phyloP scores from a whole-genome alignment of 169 alveolate species.

The Plasmodium coatneyi region DNA sequence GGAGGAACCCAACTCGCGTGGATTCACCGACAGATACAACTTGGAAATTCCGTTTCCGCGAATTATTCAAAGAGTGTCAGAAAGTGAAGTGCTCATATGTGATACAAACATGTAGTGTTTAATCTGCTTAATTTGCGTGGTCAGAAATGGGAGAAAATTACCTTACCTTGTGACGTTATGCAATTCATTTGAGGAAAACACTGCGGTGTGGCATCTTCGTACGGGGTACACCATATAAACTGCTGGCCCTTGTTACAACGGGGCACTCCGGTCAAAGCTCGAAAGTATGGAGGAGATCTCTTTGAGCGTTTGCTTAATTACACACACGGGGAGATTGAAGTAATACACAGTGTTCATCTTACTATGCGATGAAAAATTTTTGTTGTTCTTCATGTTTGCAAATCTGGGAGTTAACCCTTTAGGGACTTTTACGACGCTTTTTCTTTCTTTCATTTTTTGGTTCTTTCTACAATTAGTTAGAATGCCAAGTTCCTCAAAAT shows the following conservation, averaged over 20 bases:
- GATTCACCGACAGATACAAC: background rate
- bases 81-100: background rate
- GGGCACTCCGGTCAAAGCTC: slow-evolving; percentile 13
- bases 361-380: slow-evolving; percentile 47
- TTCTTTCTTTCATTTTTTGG: slow-evolving; percentile 58
- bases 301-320: slow-evolving; percentile 52
- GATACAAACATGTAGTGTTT: background rate
- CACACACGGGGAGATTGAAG: slow-evolving; percentile 65
- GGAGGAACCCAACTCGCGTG: background rate
- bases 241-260: background rate
- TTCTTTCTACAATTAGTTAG: slow-evolving; percentile 61
- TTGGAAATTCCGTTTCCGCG: background rate
- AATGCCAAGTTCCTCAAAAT: slow-evolving; percentile 68
- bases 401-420: slow-evolving; percentile 71
- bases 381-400: slow-evolving; percentile 60
- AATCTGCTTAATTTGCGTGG: background rate
- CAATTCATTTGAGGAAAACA: background rate
- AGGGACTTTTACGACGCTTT: slow-evolving; percentile 37
- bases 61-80: background rate
- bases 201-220: background rate
- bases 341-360: slow-evolving; percentile 51
- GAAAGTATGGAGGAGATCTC: slow-evolving; percentile 71
- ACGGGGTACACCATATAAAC: background rate
- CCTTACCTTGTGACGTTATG: background rate
- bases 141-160: background rate